Base-by-base conservation (phyloP, 768 basidiomycete species). In the Cyclocybe aegerita region DNA sequence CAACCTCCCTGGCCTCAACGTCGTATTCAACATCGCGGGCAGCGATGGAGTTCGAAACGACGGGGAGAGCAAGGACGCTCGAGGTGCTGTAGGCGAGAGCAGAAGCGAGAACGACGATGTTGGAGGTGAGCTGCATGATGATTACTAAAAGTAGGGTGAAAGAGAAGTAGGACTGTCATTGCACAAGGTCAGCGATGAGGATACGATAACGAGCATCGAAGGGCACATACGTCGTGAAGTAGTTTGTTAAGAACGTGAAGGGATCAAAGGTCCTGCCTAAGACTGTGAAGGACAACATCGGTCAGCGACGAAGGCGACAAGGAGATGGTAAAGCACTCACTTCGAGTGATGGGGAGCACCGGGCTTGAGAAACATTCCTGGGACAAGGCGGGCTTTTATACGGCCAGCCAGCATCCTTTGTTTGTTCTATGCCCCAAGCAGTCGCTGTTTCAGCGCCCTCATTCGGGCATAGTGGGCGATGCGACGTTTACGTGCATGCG, bases 181-280 rank as follows among this genome's bases (percentile, higher is more conserved):
- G 35, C 17, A 40, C 9, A 8, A 14, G 5, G 43, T 33, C 2
- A 43, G 48, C 9, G 6, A 9, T 33, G n/a, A 38, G 14, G 14
- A 16, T 15, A 30, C 5, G 23, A 38, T 1, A 7, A 23, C 10
- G n/a, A 5, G 31, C 10, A 15, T 31, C 9, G 33, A n/a, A 36
- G 12, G 10, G 12, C 23, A 46, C 55, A 29, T 31, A 56, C 55
- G 37, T 42, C 15, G 49, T 52, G 47, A 46, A 39, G 55, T 49
- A 49, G 47, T 50, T 59, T 56, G 49, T 43, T 57, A 38, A 48
- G 35, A 49, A 43, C 44, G 56, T 57, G 56, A 60, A 52, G 32
- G 49, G 50, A 52, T 58, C 58, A 54, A 56, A 62, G 60, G 60
- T 58, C 60, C 60, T 48, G 60, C 60, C 60, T 56, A 51, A 57